Base-by-base conservation (phyloP, 345 rosid genomes). In the Ailanthus altissimus region DNA sequence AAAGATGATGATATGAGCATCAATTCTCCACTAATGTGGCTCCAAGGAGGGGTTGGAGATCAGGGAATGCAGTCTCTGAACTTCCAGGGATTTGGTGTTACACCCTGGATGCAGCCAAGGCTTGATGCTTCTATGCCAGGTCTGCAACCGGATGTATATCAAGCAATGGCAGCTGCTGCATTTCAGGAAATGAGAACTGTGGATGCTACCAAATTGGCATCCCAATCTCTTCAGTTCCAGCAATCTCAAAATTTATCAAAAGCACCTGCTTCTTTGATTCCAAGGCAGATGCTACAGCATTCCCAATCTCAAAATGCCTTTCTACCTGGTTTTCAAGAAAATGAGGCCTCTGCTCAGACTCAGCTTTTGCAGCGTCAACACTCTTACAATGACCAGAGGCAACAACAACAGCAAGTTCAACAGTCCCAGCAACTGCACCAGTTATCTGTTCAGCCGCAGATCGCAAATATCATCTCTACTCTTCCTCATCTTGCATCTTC, bases 91-190 rank as follows among this genome's bases (percentile, higher is more conserved):
- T 79, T 73, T 61, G 89, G 89, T 58, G 78, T 79, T 74, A 50
- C 83, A 64, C 85, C 88, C 3, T 83, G 84, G 86, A 77, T 84
- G 77, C 88, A 81, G 77, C 83, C 83, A 62, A 77, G 86, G 79
- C 75, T 84, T 59, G 87, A 84, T 59, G 64, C 86, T 67, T 75
- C 86, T 46, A 77, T 86, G 76, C 62, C 75, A 18, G 85, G 77
- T 36, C 53, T 84, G 9, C 89, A 84, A 70, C 63, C 87, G 2
- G 89, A 86, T 73, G 51, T 79, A 18, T 84, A 86, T 75, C 88
- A 86, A 76, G 86, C 86, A 20, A 84, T 86, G 89, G 85, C 89
- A 13, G 81, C 84, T 63, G 81, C 89, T 74, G 89, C 89, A 43
- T 83, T 84, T 62, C 87, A 84, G 64, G 87, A 86, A 65, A 84